Evolutionary conservation across 345 rosid species (phyloP), one percentile per base, ranked within the genome.

Genomic region (Streptanthus diversifolius): DNA sequence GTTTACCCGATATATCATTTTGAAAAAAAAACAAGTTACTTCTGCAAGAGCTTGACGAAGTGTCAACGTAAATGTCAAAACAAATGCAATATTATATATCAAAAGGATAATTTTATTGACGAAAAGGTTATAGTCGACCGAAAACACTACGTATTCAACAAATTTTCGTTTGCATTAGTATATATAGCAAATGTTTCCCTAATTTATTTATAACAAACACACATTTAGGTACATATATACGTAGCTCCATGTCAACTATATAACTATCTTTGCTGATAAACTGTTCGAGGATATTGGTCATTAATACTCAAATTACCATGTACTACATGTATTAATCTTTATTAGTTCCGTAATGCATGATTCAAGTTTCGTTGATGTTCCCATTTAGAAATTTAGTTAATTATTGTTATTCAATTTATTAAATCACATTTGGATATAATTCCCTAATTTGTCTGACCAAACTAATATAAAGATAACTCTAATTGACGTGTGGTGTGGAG

Each of bases 381-480:
- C 6, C n/a, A 43, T 11, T 43, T 44, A 36, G 7, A 32, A 19
- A 5, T 44, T 1, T 45, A 17, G 10, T 11, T 45, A 49, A 18
- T 7, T 1, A 18, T 1, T 18, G 19, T 14, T 22, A 8, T 37
- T 49, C 18, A 21, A 6, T 35, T 9, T 24, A 1, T 1, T 3
- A 40, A 22, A 40, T 5, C 6, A 44, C 18, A 63, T n/a, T 15
- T 44, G 8, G 22, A 39, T 29, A 57, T n/a, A 67, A 53, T n/a
- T n/a, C 10, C 41, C 24, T 58, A 18, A 48, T 19, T 7, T 30
- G 1, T 51, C 11, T 40, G 40, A 35, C 41, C 35, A 39, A 39
- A 51, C 21, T 59, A 52, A 47, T 22, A 55, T 11, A 76, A 57
- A 40, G 30, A 76, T 30, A 72, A 64, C 73, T 79, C 32, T 51